Base-by-base conservation (phyloP, 805 yeast species). In the Cyberlindnera japonica region DNA sequence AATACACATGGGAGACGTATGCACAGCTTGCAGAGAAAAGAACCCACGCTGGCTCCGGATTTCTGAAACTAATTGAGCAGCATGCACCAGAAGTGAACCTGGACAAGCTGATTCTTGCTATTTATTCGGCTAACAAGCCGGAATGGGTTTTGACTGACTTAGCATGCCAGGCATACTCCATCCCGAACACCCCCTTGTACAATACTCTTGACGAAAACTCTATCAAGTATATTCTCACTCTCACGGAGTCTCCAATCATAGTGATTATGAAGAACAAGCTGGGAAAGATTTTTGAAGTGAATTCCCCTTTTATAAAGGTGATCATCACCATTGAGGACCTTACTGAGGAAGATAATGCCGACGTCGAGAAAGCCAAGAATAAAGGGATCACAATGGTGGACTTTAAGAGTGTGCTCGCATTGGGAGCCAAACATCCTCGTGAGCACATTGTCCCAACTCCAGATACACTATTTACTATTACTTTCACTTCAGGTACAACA, bases 401-500 rank as follows among this genome's bases (percentile, higher is more conserved):
- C 24, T 61, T 73, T 44, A 61, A 62, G n/a, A 70, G 68, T 19
- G 67, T 74, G 17, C 71, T 68, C 44, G 57, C 61, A 10, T 49
- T 71, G 44, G 77, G 74, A 29, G 59, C 50, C 43, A 55, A 73
- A 44, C 67, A 74, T 35, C 71, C 75, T 40, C 43, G 38, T 17
- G 34, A 45, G 24, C 55, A 32, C 45, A 55, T 61, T 33, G 76
- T 77, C 7, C 83, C 86, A 12, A 62, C 55, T 1, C 73, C 79
- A 3, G 69, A 74, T 11, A 69, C 72, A 15, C 36, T 70, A 6
- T 78, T 76, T 55, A 79, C 88, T 5, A 73, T 82, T 38, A 78
- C 82, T 9, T 82, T 81, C 59, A 83, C 89, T 2, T 79, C 86
- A 0, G 89, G 90, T 16, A 82, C 90, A 2, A 81, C 89, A 2